Conservation (phyloP, 2,329 filamentous ascomycete species). For the Talaromyces rugulosus region DNA sequence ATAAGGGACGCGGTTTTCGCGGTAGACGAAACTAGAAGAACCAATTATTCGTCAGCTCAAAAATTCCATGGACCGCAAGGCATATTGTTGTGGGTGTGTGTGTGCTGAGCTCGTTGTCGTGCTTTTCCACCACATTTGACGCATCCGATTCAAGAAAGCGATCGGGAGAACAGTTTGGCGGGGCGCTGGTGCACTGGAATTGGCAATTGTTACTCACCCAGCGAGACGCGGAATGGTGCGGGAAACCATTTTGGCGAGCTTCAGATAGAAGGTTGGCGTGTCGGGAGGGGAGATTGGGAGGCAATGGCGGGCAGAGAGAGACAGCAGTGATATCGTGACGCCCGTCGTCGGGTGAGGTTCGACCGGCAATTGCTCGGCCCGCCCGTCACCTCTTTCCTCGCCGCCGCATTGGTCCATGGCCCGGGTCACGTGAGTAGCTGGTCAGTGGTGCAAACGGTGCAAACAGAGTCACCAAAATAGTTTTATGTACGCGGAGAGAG, state of each 20-base stretch:
- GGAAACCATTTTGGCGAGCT: conserved; percentile 37
- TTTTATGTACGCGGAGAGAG: background rate
- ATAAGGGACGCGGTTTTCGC: conserved; percentile 63
- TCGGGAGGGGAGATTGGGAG: conserved; percentile 20
- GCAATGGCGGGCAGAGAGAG: conserved; percentile 23
- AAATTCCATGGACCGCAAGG: background rate
- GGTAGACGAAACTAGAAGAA: conserved; percentile 50
- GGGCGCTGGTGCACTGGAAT: conserved; percentile 6
- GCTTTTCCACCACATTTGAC: background rate
- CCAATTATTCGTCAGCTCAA: background rate
- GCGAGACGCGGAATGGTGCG: conserved; percentile 40
- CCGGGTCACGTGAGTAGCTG: conserved; percentile 6
- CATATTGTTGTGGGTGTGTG: background rate
- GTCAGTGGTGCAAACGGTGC: conserved; percentile 3
- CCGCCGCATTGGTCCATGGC: conserved; percentile 12
- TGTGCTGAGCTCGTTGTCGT: background rate
- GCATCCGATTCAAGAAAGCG: background rate
- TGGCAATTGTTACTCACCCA: conserved; percentile 32
- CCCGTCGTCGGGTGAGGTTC: conserved; percentile 12
- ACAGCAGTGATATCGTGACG: conserved; percentile 20
- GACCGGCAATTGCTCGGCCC: conserved; percentile 14
- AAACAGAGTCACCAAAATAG: conserved; percentile 3
- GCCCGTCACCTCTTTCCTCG: conserved; percentile 5
- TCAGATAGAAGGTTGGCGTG: conserved; percentile 20
- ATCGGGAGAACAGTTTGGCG: background rate